A percentile compares a stretch with the other conserved stretches of the same genome.
phyloP scores from a whole-genome alignment of 2,329 filamentous ascomycete genomes.

The Colletotrichum echinochloae region DNA sequence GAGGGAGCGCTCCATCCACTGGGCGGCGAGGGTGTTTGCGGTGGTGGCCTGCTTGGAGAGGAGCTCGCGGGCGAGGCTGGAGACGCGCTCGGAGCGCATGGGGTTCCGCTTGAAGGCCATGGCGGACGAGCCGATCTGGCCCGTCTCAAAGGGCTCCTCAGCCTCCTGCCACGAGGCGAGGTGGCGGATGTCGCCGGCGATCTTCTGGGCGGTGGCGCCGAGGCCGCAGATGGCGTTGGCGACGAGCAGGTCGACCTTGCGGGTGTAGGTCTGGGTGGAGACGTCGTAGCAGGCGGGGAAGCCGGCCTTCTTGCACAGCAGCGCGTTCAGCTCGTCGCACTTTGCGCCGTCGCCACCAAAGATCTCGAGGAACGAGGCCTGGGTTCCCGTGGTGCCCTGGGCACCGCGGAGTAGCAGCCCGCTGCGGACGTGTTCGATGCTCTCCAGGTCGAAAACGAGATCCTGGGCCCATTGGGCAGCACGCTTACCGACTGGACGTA shows the following conservation, averaged over 20 bases:
- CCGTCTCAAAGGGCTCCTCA: slow-evolving; percentile 79
- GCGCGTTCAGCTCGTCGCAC: slow-evolving; percentile 65
- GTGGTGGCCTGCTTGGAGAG: slow-evolving; percentile 47
- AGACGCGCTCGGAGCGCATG: slow-evolving; percentile 63
- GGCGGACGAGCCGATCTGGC: slow-evolving; percentile 70
- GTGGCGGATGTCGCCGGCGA: slow-evolving; percentile 80
- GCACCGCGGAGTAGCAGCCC: slow-evolving; percentile 82
- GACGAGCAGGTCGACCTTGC: slow-evolving; percentile 86
- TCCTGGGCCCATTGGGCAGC: slow-evolving; percentile 81
- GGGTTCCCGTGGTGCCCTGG: slow-evolving; percentile 77
- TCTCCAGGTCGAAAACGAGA: slow-evolving; percentile 74
- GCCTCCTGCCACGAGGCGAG: slow-evolving; percentile 83
- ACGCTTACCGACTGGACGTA: slow-evolving; percentile 67
- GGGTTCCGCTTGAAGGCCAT: slow-evolving; percentile 56
- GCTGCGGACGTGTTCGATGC: slow-evolving; percentile 75
- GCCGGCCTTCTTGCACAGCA: slow-evolving; percentile 67
- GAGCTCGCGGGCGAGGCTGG: slow-evolving; percentile 43
- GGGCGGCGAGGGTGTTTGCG: slow-evolving; percentile 44
- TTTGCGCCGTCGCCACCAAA: slow-evolving; percentile 60
- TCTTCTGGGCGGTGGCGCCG: slow-evolving; percentile 79
- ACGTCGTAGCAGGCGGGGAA: slow-evolving; percentile 65
- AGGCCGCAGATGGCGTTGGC: slow-evolving; percentile 84
- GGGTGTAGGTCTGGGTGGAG: slow-evolving; percentile 74
- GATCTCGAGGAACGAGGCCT: slow-evolving; percentile 79
- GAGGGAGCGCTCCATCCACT: slow-evolving; percentile 71